Conservation (phyloP, 805 yeast species). For the Yamadazyma kitorensis region DNA sequence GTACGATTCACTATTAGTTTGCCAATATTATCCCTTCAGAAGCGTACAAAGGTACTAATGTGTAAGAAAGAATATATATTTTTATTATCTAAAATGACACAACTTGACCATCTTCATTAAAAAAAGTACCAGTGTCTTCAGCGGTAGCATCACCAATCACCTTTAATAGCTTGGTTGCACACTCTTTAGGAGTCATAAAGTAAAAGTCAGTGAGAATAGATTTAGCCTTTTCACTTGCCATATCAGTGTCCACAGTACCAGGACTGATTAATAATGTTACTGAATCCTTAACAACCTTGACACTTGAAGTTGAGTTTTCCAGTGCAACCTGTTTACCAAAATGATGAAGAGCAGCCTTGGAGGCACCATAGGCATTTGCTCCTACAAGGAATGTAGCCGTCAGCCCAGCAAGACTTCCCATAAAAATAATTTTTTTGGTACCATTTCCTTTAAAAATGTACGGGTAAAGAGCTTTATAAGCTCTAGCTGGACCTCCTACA, state of each 20-base stretch:
- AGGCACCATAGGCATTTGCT: conserved; percentile 25
- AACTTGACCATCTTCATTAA: conserved; percentile 1
- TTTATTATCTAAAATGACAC: too few species aligned
- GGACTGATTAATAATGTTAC: conserved; percentile 29
- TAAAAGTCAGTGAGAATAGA: background rate
- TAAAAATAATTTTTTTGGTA: conserved; percentile 1
- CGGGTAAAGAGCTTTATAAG: conserved; percentile 11
- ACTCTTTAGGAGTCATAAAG: background rate
- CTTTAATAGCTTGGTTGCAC: conserved; percentile 7
- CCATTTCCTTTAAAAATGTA: conserved; percentile 7
- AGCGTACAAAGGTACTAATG: too few species aligned
- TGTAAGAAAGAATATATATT: too few species aligned
- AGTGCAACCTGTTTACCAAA: conserved; percentile 21
- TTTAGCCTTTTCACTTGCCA: conserved; percentile 11
- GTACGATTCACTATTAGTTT: too few species aligned
- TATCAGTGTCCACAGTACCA: conserved; percentile 36
- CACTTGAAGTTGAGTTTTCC: conserved; percentile 10
- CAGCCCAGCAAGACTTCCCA: background rate
- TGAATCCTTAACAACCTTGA: conserved; percentile 1
- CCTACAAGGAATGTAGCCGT: background rate
- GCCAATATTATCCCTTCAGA: too few species aligned
- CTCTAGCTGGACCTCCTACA: conserved; percentile 10
- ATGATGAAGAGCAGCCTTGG: conserved; percentile 37
- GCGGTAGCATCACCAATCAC: conserved; percentile 3
- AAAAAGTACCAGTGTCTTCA: conserved; percentile 8